Percentiles rank a stretch among this genome's conserved stretches.
Conservation (phyloP, 2,329 filamentous ascomycete genomes). For the Beauveria scarabaeidicola region DNA sequence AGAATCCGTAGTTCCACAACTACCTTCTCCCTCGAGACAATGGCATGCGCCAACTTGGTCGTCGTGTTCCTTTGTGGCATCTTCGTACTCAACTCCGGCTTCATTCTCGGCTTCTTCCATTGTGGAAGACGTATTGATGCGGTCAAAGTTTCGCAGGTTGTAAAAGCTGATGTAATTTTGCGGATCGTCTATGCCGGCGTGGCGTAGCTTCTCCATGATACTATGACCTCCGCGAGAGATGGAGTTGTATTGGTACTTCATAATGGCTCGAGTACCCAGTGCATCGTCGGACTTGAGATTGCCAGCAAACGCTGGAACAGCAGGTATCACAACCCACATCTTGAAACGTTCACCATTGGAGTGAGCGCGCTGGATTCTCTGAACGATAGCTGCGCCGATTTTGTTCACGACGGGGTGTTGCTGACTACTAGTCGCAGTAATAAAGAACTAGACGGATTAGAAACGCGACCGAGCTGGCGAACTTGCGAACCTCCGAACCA, state of each 20-base stretch:
- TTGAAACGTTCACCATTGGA: conserved; percentile 59
- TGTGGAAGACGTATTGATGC: conserved; percentile 61
- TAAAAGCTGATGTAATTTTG: conserved; percentile 73
- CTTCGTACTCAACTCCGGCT: conserved; percentile 59
- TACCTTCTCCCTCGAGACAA: conserved; percentile 25
- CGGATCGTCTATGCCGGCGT: conserved; percentile 61
- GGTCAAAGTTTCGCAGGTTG: conserved; percentile 76
- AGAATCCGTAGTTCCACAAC: conserved; percentile 32
- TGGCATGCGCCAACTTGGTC: conserved; percentile 43
- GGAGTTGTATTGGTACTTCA: conserved; percentile 78
- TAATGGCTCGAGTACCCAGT: conserved; percentile 72
- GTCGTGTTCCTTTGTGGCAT: conserved; percentile 56
- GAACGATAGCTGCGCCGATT: conserved; percentile 70
- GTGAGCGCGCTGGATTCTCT: conserved; percentile 65
- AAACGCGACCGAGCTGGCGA: accelerated
- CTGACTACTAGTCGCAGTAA: conserved; percentile 64
- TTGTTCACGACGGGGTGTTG: conserved; percentile 69
- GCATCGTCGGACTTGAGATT: conserved; percentile 66
- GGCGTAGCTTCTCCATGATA: conserved; percentile 63
- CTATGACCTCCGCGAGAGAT: conserved; percentile 70
- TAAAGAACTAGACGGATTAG: conserved; percentile 58
- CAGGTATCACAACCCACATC: conserved; percentile 69
- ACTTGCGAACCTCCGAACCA: background rate
- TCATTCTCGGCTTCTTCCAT: conserved; percentile 53
- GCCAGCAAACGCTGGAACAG: conserved; percentile 74